Evolutionary conservation across 495 filamentous ascomycete genomes (phyloP).

Genomic region (Neurospora discreta): DNA sequence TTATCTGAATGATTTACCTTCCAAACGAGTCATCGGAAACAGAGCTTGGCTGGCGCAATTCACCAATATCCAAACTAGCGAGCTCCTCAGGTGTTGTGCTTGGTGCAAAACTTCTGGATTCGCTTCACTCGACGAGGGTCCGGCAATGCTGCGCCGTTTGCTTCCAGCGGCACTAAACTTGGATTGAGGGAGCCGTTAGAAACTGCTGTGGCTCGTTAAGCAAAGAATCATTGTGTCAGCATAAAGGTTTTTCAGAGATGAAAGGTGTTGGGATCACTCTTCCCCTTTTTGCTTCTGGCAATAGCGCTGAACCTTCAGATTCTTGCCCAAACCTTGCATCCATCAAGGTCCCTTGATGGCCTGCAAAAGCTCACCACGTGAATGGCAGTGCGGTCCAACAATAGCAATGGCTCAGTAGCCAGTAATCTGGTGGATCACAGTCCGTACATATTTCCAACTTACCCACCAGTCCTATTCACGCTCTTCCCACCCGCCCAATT

Average conservation of each 20-base stretch:
- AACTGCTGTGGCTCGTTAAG: neutral
- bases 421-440: neutral
- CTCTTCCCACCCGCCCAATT: neutral
- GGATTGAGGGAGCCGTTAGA: neutral
- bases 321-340: neutral
- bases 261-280: too few species aligned
- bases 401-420: neutral
- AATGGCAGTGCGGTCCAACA: neutral
- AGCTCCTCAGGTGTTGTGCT: neutral
- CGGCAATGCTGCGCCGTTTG: neutral
- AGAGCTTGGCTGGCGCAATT: too few species aligned
- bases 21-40: too few species aligned
- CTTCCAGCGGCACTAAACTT: neutral
- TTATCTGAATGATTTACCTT: too few species aligned
- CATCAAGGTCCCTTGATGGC: neutral
- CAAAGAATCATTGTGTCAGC: too few species aligned
- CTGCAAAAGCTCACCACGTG: neutral
- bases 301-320: neutral
- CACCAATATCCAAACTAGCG: too few species aligned
- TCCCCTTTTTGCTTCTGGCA: neutral
- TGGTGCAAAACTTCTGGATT: neutral
- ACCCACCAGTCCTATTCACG: neutral
- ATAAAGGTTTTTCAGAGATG: too few species aligned
- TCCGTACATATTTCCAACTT: neutral
- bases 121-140: neutral